Evolutionary conservation across 768 basidiomycete genomes (phyloP), one percentile per base, ranked within the genome.

Genomic region (Auricularia cornea): DNA sequence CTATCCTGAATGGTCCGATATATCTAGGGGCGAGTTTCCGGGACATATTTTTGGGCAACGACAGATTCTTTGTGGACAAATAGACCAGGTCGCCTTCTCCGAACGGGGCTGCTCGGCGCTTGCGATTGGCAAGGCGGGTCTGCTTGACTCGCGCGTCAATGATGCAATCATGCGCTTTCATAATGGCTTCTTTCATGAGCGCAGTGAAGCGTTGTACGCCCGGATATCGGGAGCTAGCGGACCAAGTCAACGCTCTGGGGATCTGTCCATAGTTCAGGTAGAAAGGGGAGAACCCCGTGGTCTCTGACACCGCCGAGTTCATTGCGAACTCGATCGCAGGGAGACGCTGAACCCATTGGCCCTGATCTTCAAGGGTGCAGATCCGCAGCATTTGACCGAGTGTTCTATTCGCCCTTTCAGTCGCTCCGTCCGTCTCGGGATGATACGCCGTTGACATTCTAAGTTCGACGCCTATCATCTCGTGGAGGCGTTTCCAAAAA

Each of bases 341-440:
- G 29, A 77, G 44, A 44, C 64, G 60, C 0, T 32, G 3, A 3
- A 67, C 72, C 75, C 75, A 78, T 41, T 73, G 69, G 38, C 67
- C 66, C 61, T 75, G 73, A 51, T 71, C 38, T 14, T 64, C 60
- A 1, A 52, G 5, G 0, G 74, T 65, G 57, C 68, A 71, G 33
- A 66, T 64, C 38, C 70, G 18, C 16, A 75, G 60, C 72, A 74
- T 74, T 33, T 74, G 72, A 3, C 64, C 70, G 14, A 75, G 63
- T 0, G 73, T 74, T 26, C 66, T 64, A 59, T 73, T 77, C 2
- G 73, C 72, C 52, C 59, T 64, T 67, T 79, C 77, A 0, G 76
- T 77, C 30, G 70, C 72, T 60, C 74, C 72, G 61, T 81, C 75
- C 3, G 78, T 76, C 66, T 81, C 73, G 0, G 79, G 80, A 56